Conservation (phyloP, 1,139 yeast genomes). For the Scheffersomyces titani region DNA sequence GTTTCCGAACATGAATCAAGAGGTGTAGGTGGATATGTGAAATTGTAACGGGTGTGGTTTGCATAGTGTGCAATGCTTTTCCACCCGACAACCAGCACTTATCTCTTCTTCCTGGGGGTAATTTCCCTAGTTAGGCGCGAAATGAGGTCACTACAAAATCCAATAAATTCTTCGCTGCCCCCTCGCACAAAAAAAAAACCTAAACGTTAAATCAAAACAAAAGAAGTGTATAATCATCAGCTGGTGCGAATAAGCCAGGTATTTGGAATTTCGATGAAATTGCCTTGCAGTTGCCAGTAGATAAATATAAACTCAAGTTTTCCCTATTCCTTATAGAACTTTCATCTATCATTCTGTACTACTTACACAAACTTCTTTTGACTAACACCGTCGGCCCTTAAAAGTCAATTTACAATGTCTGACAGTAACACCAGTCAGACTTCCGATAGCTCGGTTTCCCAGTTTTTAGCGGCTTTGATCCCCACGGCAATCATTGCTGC, state of each 20-base stretch:
- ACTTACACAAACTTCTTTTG: no score
- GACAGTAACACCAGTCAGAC: constrained; percentile 2
- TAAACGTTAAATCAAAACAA: constrained; percentile 1
- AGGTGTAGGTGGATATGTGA: not conserved
- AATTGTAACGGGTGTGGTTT: not conserved
- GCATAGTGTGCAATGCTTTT: not conserved
- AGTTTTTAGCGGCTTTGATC: constrained; percentile 39
- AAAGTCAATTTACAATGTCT: not conserved
- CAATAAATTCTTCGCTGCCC: not conserved
- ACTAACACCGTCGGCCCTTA: not conserved
- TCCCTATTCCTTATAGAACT: not conserved
- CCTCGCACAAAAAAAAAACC: not conserved
- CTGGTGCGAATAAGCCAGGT: not conserved
- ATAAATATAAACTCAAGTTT: not conserved
- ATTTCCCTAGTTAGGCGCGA: not conserved
- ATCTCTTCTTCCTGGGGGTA: not conserved
- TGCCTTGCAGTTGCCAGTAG: not conserved
- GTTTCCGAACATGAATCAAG: not conserved
- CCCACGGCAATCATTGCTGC: constrained; percentile 51
- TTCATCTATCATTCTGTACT: not conserved
- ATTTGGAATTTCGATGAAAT: not conserved
- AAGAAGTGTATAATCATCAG: not conserved
- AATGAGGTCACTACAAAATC: not conserved
- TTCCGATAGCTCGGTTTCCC: constrained; percentile 35
- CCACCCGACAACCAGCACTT: not conserved